Conservation (phyloP, 441 rosid genomes). For the Gossypium armourianum region DNA sequence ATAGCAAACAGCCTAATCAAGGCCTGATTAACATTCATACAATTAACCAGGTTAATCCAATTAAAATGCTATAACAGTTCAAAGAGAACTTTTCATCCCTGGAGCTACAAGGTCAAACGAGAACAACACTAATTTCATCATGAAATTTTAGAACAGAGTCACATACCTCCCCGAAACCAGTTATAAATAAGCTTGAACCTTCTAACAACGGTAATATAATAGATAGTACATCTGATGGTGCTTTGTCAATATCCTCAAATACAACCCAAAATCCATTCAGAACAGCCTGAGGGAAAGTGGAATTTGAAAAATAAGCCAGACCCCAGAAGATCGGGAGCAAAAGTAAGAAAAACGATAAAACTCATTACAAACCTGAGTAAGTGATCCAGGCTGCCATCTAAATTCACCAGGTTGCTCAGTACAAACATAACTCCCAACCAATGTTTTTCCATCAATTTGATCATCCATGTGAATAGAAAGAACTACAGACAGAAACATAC, state of each 20-base stretch:
- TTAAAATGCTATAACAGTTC: background rate
- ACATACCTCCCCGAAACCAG: slow-evolving; percentile 77
- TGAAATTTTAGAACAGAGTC: background rate
- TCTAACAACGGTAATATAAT: slow-evolving; percentile 73
- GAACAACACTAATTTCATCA: background rate
- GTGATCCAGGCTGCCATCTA: slow-evolving; percentile 95
- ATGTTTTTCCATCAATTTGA: slow-evolving; percentile 90
- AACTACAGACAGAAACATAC: slow-evolving; percentile 29
- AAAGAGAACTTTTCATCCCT: background rate
- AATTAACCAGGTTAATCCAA: background rate
- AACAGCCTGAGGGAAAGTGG: slow-evolving; percentile 47
- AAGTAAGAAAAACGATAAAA: slow-evolving; percentile 14
- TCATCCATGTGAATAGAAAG: slow-evolving; percentile 90
- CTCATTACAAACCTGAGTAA: slow-evolving; percentile 61
- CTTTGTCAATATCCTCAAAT: slow-evolving; percentile 90
- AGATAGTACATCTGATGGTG: slow-evolving; percentile 78
- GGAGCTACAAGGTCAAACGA: background rate
- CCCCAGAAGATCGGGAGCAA: background rate
- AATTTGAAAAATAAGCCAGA: slow-evolving; percentile 8
- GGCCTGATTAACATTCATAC: background rate
- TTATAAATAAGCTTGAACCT: slow-evolving; percentile 54
- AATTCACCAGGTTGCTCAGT: slow-evolving; percentile 94
- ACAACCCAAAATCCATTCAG: slow-evolving; percentile 82
- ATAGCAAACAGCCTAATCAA: background rate
- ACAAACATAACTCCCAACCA: slow-evolving; percentile 85